Base-by-base conservation (phyloP, 75 land plant species). In the Pinus albicaulis region DNA sequence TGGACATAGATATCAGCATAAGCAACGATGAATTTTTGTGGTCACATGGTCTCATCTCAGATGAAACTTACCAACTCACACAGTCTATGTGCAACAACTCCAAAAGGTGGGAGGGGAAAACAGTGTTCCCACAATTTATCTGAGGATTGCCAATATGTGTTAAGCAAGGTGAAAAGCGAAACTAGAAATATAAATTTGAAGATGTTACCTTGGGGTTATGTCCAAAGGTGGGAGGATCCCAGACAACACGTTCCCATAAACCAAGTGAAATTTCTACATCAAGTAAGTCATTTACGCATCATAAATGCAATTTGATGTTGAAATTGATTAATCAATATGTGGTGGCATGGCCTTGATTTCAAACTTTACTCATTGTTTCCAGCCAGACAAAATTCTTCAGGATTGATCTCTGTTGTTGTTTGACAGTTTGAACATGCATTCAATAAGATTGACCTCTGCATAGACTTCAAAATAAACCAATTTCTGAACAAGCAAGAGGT, bases 11-110 rank as follows among this genome's bases (percentile, higher is more conserved):
- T 55, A 76, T 87, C 2, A 84, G 79, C 75, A 79, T 80, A 62
- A 74, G 76, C 53, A 74, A 83, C 48, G 79, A 79, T 3, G 82
- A 74, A 38, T 87, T 65, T 41, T 75, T 85, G 73, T 84, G 86
- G 89, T 78, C 83, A 17, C 89, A 87, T 62, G 89, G 86, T 3
- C 62, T 84, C 19, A 66, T 87, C 65, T 87, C 86, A 3, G 86
- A 87, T 56, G 71, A 81, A 53, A 75, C 86, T 2, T 81, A 78
- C 59, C 22, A 75, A 7, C 66, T 77, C 24, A 56, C 80, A 55
- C 75, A 74, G 73, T 75, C 64, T 1, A 19, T 73, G 14, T 82
- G 87, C 72, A 78, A 82, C 74, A 56, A 63, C 25, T 76, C 78
- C 3, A 75, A 23, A 24, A 17, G 19, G 52, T 68, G 71, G 71